Evolutionary conservation across 2,329 filamentous ascomycete species (phyloP), one percentile per base, ranked within the genome.

Genomic region (Neophaeococcomyces mojaviensis): DNA sequence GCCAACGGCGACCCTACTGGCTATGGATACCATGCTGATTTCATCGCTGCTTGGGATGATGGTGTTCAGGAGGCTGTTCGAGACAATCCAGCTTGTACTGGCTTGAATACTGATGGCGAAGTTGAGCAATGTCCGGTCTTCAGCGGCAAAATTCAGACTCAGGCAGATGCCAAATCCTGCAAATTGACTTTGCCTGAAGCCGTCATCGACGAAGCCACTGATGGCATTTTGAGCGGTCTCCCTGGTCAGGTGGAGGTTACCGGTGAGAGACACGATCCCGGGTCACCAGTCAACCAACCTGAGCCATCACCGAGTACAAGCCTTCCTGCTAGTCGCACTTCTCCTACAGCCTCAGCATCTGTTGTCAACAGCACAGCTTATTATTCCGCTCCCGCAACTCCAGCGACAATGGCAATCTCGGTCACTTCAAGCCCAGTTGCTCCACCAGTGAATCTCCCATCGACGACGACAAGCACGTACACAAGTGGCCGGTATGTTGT

Each of bases 21-120:
- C 7, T 75, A 69, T 48, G 72, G 72, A 2, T 72, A 76, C 55
- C 75, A 78, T 51, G 75, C 69, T 9, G 74, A 88, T 64, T 88
- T 88, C 67, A 66, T 84, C 54, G 78, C 84, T 49, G 84, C 77
- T 15, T 88, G 85, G 85, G 79, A 88, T 55, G 71, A 77, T 52
- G 62, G 69, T 24, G 71, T 75, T 35, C 78, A 86, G 41, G 78
- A 88, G 63, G 42, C 74, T 4, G 87, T 86, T n/a, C 72, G 89
- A 51, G 64, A 88, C 38, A 43, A 49, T 40, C 34, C 51, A 12
- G 76, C 71, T 6, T 95, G 89, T 75, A 90, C 82, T 42, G 30
- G 36, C 8, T n/a, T 39, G 12, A 22, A 3, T n/a, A 39, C 43
- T n/a, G 20, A 22, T 22, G 43, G 43, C 22, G 15, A 39, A n/a